Evolutionary conservation across 306 rosid genomes (phyloP).

Genomic region (Astragalus membranaceus): DNA sequence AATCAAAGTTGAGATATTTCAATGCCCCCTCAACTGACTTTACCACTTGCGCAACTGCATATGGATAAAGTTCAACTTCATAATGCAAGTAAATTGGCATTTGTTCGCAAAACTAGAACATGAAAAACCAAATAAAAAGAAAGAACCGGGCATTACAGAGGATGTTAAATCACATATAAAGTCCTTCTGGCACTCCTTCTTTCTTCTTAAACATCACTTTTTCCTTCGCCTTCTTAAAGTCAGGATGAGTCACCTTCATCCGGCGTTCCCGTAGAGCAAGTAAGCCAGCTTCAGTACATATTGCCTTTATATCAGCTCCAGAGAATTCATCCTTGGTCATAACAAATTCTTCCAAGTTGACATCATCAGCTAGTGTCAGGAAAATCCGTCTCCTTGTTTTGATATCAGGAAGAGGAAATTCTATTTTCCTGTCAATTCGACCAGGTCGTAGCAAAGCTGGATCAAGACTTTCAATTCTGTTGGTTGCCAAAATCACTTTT

Average conservation of each 20-base stretch:
- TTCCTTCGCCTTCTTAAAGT: slow-evolving; percentile 97
- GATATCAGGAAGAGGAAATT: slow-evolving; percentile 95
- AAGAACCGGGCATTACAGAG: background rate
- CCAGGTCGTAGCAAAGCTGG: slow-evolving; percentile 99
- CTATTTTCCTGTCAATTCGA: slow-evolving; percentile 91
- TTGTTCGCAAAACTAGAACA: slow-evolving; percentile 7
- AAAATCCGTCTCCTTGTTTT: slow-evolving; percentile 97
- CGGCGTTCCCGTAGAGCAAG: slow-evolving; percentile 95
- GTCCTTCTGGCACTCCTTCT: slow-evolving; percentile 97
- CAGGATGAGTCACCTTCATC: slow-evolving; percentile 91
- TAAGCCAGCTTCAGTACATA: slow-evolving; percentile 97
- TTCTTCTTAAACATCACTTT: slow-evolving; percentile 99
- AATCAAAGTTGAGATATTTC: slow-evolving; percentile 8
- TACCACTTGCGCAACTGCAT: background rate
- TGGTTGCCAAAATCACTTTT: slow-evolving; percentile 91
- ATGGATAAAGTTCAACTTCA: slow-evolving; percentile 8
- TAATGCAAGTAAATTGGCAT: slow-evolving; percentile 1
- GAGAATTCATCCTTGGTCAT: slow-evolving; percentile 99
- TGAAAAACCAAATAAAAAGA: background rate
- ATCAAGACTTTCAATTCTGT: slow-evolving; percentile 90
- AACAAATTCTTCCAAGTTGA: slow-evolving; percentile 93
- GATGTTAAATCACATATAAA: slow-evolving; percentile 65
- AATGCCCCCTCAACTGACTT: slow-evolving; percentile 7
- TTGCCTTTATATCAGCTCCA: slow-evolving; percentile 98
- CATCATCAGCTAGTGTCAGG: slow-evolving; percentile 98